phyloP scores from a whole-genome alignment of 2,329 filamentous ascomycete genomes.

The Ascochyta fabae region DNA sequence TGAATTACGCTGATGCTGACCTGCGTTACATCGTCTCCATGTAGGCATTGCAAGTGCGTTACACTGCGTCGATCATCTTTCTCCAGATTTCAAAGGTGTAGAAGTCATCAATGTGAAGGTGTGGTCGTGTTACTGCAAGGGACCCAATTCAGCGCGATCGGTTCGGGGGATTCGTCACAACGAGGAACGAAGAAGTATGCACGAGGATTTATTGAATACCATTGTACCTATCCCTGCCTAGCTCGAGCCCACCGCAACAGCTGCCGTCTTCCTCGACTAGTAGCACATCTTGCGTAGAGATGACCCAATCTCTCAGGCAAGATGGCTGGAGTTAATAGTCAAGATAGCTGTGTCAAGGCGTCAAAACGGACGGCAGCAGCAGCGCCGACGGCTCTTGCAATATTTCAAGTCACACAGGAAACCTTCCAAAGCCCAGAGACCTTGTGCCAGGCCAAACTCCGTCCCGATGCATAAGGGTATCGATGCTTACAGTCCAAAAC shows the following conservation, averaged over 20 bases:
- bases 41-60: too few relatives aligned
- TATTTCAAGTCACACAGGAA: conserved; percentile 12
- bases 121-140: too few relatives aligned
- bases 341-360: not conserved
- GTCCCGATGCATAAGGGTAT: conserved; percentile 31
- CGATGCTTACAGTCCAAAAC: conserved; percentile 32
- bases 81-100: too few relatives aligned
- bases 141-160: too few relatives aligned
- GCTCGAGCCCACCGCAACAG: conserved; percentile 1
- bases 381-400: not conserved
- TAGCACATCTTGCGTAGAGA: conserved; percentile 8
- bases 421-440: conserved; percentile 3
- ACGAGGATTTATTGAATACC: not conserved
- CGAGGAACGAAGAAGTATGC: not conserved
- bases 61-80: too few relatives aligned
- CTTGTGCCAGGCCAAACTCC: conserved; percentile 20
- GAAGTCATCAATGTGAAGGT: too few relatives aligned
- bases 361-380: not conserved
- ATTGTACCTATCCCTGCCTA: conserved; percentile 4
- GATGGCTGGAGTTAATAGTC: not conserved
- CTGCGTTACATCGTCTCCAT: too few relatives aligned
- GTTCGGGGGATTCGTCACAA: not conserved
- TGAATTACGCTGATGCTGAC: too few relatives aligned
- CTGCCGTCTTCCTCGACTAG: not conserved
- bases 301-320: conserved; percentile 9